Base-by-base conservation (phyloP, 2,329 filamentous ascomycete genomes). In the Arthrinium phaeospermum region DNA sequence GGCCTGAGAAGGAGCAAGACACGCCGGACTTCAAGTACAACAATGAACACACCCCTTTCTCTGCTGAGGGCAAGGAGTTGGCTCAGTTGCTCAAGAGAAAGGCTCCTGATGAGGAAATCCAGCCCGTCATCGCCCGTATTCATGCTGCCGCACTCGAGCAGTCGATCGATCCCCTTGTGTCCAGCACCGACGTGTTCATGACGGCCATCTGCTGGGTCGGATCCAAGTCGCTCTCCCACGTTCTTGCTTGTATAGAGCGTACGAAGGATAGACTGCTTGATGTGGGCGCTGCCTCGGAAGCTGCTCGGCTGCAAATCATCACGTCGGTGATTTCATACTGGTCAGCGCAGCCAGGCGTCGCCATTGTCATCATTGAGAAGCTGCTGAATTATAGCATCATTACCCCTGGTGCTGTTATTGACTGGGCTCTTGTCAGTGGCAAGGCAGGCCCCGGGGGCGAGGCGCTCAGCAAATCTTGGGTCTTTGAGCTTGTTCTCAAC, bases 361-460 rank as follows among this genome's bases (percentile, higher is more conserved):
- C 95, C 3, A 90, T 98, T 76, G 94, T 93, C 77, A 97, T 99
- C 77, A 89, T 98, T 72, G 96, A 98, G 86, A 98, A 98, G 83
- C 89, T 99, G 6, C 91, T 99, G 77, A 99, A 98, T 84, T 99
- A 98, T 85, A 95, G 94, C 19, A 98, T 99, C 77, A 88, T 99
- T 47, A 95, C 93, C 12, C 96, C 96, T 0, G 86, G 91, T 72
- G 92, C 92, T 22, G 95, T 99, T 41, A 89, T 98, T 68, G 92
- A 97, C 79, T 99, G 96, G 96, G 94, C 94, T 0, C 87, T 99
- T 16, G 87, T 91, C 68, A 81, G 82, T 24, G 83, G 94, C 61
- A 84, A 84, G 53, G 81, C 82, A 13, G 82, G 83, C 47, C 76
- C 89, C 27, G 89, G 90, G 2, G 93, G 93, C 68, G 88, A 89